Conservation (phyloP, 2,329 filamentous ascomycete species). For the Pseudogymnoascus sp. region DNA sequence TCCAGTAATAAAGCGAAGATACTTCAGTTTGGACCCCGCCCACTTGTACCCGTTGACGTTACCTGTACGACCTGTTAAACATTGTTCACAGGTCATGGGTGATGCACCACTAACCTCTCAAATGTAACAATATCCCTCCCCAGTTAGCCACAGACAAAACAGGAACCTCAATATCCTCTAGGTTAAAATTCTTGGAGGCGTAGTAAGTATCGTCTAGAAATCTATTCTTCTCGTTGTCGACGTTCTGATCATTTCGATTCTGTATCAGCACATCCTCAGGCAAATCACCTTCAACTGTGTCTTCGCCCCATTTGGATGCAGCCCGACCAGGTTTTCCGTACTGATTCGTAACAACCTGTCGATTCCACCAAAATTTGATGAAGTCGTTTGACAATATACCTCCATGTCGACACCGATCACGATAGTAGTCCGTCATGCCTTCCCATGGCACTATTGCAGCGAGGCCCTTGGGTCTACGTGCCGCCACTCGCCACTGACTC, state of each 20-base stretch:
- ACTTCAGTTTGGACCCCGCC: constrained; percentile 59
- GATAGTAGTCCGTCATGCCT: constrained; percentile 47
- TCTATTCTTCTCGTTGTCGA: constrained; percentile 39
- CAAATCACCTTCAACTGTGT: constrained; percentile 50
- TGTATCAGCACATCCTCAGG: constrained; percentile 33
- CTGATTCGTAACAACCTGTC: constrained; percentile 58
- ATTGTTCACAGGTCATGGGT: neutral
- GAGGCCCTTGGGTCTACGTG: constrained; percentile 41
- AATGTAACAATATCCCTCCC: constrained; percentile 61
- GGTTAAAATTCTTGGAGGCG: constrained; percentile 39
- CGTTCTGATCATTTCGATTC: constrained; percentile 34
- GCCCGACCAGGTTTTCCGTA: constrained; percentile 48
- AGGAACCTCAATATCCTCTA: constrained; percentile 59
- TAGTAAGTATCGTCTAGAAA: constrained; percentile 32
- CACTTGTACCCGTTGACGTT: constrained; percentile 58
- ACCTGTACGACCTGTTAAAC: neutral
- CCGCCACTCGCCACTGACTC: constrained; percentile 46
- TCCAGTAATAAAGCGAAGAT: constrained; percentile 59
- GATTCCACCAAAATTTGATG: constrained; percentile 58
- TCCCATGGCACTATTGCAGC: constrained; percentile 46
- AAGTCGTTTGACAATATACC: constrained; percentile 51
- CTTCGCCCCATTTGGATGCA: constrained; percentile 26
- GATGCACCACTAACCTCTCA: constrained; percentile 39
- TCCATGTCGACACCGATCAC: constrained; percentile 51
- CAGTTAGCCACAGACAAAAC: constrained; percentile 60